A percentile compares a stretch with the other conserved stretches of the same genome.
phyloP scores from a whole-genome alignment of 2,329 filamentous ascomycete species.

The Diaporthe helianthi region DNA sequence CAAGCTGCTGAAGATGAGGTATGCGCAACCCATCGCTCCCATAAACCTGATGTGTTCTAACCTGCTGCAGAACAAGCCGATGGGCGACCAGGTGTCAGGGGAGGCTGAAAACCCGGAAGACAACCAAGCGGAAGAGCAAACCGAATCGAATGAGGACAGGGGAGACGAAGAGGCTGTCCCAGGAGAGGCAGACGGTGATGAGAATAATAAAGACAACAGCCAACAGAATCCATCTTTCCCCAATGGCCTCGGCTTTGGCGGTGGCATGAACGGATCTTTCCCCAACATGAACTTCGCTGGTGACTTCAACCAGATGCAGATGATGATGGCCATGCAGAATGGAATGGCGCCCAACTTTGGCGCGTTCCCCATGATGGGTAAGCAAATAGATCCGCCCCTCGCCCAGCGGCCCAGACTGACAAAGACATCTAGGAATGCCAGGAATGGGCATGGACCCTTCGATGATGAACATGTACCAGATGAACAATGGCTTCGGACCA shows the following conservation, averaged over 20 bases:
- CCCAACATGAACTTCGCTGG: conserved; percentile 67
- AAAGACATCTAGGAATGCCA: conserved; percentile 67
- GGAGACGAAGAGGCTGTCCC: conserved; percentile 38
- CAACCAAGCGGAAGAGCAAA: conserved; percentile 21
- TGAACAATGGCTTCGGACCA: conserved; percentile 79
- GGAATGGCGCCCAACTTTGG: conserved; percentile 66
- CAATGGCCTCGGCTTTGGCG: conserved; percentile 44
- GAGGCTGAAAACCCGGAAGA: conserved; percentile 34
- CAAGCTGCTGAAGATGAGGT: conserved; percentile 33
- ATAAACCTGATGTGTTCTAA: neutral
- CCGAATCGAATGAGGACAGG: conserved; percentile 24
- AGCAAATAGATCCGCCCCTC: conserved; percentile 46
- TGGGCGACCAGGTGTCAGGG: conserved; percentile 22
- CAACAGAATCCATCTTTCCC: conserved; percentile 40
- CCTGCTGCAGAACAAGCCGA: neutral
- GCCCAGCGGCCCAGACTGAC: conserved; percentile 41
- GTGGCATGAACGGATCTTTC: conserved; percentile 56
- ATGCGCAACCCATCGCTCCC: neutral
- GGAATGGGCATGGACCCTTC: conserved; percentile 86
- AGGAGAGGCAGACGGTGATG: conserved; percentile 42
- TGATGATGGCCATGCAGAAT: conserved; percentile 80
- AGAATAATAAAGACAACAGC: conserved; percentile 43
- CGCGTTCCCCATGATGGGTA: conserved; percentile 86
- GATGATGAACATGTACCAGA: conserved; percentile 74
- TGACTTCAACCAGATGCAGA: conserved; percentile 76